These are phyloP conservation scores for Catenaria anguillulae DNA, from an alignment of 371 early-diverging fungal genomes.

Conservation along the genomic window DNA sequence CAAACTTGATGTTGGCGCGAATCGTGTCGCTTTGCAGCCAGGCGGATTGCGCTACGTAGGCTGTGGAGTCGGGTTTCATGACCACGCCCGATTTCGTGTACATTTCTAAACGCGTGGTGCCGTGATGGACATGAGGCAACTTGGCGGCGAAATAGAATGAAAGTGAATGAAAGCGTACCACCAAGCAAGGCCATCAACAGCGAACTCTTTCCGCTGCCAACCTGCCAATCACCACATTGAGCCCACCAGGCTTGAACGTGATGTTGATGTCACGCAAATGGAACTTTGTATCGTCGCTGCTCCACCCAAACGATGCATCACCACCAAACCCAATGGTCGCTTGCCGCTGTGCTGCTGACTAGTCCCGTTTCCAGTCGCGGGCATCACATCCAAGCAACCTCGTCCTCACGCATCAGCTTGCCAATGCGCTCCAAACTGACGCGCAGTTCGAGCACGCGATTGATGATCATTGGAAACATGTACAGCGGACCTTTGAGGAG, in stretches of 20 bases:
- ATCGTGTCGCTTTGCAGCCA: neutral
- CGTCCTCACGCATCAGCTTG: conserved; percentile 2
- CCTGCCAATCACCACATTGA: neutral
- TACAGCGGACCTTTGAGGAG: conserved; percentile 3
- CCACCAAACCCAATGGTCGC: neutral
- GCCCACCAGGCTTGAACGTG: neutral
- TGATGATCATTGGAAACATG: neutral
- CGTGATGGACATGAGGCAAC: too few relatives aligned
- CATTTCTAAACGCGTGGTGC: too few relatives aligned
- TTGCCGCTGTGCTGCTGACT: too few relatives aligned
- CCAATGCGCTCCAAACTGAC: neutral
- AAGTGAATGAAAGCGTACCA: neutral
- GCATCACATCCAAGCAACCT: too few relatives aligned
- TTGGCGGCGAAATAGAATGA: too few relatives aligned
- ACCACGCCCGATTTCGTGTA: neutral
- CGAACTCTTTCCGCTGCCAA: neutral
- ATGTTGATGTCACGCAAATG: conserved; percentile 1
- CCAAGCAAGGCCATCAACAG: conserved; percentile 3
- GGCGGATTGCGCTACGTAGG: neutral
- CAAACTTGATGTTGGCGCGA: conserved; percentile 65
- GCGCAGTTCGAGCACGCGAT: neutral
- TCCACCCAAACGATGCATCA: neutral
- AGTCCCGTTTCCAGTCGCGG: too few relatives aligned
- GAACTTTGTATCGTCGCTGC: neutral
- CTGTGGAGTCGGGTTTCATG: neutral